Base-by-base conservation (phyloP, 78 protist species). In the Dictyostelium citrinum region DNA sequence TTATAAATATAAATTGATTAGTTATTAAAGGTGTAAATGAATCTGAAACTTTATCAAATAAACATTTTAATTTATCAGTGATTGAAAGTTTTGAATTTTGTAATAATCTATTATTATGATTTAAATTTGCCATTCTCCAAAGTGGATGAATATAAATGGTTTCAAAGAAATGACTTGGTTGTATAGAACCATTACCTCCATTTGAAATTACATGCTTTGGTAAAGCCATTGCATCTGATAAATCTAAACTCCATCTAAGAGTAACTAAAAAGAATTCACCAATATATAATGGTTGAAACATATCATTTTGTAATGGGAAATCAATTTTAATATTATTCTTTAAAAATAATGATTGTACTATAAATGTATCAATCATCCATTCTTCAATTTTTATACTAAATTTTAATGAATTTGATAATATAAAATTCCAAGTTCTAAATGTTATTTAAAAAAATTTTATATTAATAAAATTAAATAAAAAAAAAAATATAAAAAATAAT, bases 41-140 rank as follows among this genome's bases (percentile, higher is more conserved):
- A 33, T 11, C 11, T 4, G 7, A 16, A 5, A 70, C 11, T 33
- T 39, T 43, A 12, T 70, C 22, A 70, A 70, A 70, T 70, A 33
- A 33, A 12, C 12, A 29, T 31, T 33, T 33, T 70, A 70, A 70
- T 70, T 41, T 70, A 16, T 70, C 77, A 33, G 12, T 29, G 16
- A 17, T 27, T 29, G 77, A 70, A 31, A 11, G 45, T 2, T 33
- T 12, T 33, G 12, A 41, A n/a, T 64, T 64, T 70, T 29, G 37
- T 27, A 64, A 27, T 20, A 4, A 20, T 55, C 27, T 55, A 55
- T 55, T 55, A 27, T 16, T 64, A 33, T 6, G 24, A 12, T 70
- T 70, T 70, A 16, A 70, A 29, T 16, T 70, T 27, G 77, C 77
- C 77, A 70, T 70, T 70, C n/a, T 70, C 77, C 77, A 70, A 33